These are phyloP conservation scores for Alternaria sp. DNA, from an alignment of 2,329 filamentous ascomycete genomes.

Conservation along the genomic window DNA sequence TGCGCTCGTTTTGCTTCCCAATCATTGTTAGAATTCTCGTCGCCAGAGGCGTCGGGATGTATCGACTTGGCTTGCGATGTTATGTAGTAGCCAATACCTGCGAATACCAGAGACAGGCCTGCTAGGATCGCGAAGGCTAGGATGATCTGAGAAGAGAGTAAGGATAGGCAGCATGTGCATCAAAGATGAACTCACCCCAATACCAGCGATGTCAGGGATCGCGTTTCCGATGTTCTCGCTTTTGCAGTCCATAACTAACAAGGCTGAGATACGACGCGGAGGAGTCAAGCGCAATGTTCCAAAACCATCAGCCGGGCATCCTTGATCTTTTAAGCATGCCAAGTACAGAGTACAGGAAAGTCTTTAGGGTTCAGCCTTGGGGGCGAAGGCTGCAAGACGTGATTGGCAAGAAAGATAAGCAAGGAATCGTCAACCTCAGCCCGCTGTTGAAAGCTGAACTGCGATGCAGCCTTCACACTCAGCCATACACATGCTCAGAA, in stretches of 20 bases:
- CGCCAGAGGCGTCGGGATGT: no score
- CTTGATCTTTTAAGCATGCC: background rate
- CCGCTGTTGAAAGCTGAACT: background rate
- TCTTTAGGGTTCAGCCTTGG: background rate
- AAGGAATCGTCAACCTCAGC: background rate
- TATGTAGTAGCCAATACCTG: background rate
- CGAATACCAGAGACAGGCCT: background rate
- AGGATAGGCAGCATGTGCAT: background rate
- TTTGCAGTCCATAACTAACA: background rate
- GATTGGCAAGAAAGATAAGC: background rate
- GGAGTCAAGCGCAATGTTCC: background rate
- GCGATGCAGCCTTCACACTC: background rate
- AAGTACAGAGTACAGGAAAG: background rate
- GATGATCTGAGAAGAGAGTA: background rate
- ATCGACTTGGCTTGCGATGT: no score
- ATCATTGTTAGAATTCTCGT: no score
- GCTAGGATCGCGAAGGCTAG: background rate
- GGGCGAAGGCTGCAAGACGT: background rate
- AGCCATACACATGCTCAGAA: accelerated
- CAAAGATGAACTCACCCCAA: background rate
- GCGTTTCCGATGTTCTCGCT: background rate
- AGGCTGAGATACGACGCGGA: background rate
- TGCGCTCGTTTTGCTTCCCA: background rate
- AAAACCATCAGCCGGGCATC: background rate
- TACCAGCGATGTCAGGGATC: background rate